phyloP scores from a whole-genome alignment of 495 filamentous ascomycete species.

The Glarea lozoyensis region DNA sequence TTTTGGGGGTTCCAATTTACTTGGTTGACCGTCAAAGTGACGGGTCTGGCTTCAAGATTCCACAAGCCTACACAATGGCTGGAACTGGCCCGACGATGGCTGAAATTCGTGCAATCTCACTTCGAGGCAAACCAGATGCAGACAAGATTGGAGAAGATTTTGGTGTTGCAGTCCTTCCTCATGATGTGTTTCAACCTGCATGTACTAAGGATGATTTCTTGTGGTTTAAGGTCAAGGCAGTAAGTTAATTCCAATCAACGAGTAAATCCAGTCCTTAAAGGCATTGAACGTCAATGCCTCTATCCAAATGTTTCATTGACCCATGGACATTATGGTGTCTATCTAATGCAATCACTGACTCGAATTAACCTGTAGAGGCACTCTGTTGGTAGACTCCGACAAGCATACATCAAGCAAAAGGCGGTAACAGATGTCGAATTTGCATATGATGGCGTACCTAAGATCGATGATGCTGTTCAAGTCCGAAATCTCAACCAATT shows the following conservation, averaged over 20 bases:
- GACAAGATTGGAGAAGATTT: neutral
- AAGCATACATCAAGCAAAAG: slow-evolving; percentile 20
- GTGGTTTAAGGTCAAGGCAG: slow-evolving; percentile 27
- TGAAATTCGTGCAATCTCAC: no score
- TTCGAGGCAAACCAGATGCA: neutral
- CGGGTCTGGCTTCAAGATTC: no score
- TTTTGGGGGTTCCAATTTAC: no score
- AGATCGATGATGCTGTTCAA: neutral
- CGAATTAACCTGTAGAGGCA: slow-evolving; percentile 28
- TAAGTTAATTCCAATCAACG: slow-evolving; percentile 10
- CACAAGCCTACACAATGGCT: no score
- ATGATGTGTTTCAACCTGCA: neutral
- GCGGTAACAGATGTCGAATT: slow-evolving; percentile 13
- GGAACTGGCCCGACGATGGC: no score
- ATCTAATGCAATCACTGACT: neutral
- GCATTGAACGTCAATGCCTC: no score
- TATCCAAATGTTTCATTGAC: neutral
- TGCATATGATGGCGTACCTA: slow-evolving; percentile 6
- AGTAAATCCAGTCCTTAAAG: neutral
- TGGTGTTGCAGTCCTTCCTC: neutral
- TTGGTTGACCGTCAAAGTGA: no score
- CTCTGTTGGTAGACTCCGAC: slow-evolving; percentile 17
- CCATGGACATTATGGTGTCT: neutral
- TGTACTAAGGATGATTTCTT: slow-evolving; percentile 23
- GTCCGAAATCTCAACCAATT: slow-evolving; percentile 5